These are phyloP conservation scores for Ceratocystis colombiana DNA, from an alignment of 2,329 filamentous ascomycete genomes.

Conservation along the genomic window DNA sequence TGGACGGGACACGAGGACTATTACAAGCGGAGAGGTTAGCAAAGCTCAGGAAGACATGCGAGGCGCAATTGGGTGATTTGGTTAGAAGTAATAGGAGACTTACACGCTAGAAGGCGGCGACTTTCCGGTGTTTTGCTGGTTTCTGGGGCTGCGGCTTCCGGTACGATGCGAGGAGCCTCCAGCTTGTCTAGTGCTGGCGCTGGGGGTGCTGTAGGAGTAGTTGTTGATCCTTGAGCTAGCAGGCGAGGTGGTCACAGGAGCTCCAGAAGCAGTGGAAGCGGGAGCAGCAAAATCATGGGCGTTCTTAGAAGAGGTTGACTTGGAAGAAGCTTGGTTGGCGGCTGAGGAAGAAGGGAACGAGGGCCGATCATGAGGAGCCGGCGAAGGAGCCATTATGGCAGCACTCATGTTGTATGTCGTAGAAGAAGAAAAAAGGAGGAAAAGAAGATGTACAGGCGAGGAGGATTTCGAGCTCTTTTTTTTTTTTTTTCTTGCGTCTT, in stretches of 20 bases:
- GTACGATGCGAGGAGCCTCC: conserved; percentile 13
- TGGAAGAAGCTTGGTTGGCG: conserved; percentile 11
- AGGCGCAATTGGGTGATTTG: conserved; percentile 18
- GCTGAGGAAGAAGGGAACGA: conserved; percentile 37
- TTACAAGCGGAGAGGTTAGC: conserved; percentile 36
- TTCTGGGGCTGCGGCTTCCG: conserved; percentile 26
- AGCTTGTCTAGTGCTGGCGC: conserved; percentile 6
- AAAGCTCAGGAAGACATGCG: conserved; percentile 3
- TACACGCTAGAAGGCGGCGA: conserved; percentile 52
- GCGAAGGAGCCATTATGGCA: conserved; percentile 59
- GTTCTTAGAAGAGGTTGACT: conserved; percentile 33
- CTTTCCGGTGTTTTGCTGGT: conserved; percentile 36
- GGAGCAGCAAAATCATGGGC: conserved; percentile 30
- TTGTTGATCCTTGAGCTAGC: conserved; percentile 43
- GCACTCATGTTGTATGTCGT: conserved; percentile 48
- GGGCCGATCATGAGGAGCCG: conserved; percentile 54
- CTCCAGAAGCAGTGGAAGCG: conserved; percentile 25
- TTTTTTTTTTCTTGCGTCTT: background rate
- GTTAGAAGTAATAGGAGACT: conserved; percentile 32
- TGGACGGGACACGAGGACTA: conserved; percentile 56
- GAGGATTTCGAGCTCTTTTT: background rate
- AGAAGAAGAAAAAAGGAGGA: conserved; percentile 5
- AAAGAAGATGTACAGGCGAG: conserved; percentile 13
- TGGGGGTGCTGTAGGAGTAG: conserved; percentile 29
- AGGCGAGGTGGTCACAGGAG: conserved; percentile 37